Evolutionary conservation across 495 filamentous ascomycete genomes (phyloP), one percentile per base, ranked within the genome.

Genomic region (Penicillium diatomitis): DNA sequence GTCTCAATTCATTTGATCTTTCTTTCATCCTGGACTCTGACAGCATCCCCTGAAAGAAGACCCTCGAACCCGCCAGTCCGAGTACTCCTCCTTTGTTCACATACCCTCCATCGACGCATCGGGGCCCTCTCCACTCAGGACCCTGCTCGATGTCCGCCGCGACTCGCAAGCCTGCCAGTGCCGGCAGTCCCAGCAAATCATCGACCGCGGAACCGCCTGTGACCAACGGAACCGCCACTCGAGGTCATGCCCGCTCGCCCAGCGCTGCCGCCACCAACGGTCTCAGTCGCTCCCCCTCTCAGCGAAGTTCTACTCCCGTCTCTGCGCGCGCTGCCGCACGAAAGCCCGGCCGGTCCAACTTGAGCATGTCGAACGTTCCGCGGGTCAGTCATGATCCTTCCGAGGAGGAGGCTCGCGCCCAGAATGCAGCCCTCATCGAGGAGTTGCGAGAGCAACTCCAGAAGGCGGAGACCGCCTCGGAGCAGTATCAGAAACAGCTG

Each of bases 371-470:
- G 38, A 77, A 65, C 56, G 73, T 75, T 8, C 72, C 73, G 46
- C 68, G 77, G 48, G 72, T 81, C 44, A 67, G 72, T 37, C 78
- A 81, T 37, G 76, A 81, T 44, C 74, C 81, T 36, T 70, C 68
- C 45, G 77, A 81, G 33, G 79, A 82, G 48, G 82, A 84, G 43
- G 78, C 76, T 41, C 75, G 75, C 48, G 81, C 80, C 11, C 78
- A 96, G 66, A 85, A 83, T 44, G 79, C 88, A 20, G 82, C 87
- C 4, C 69, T 89, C 37, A 76, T 97, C 39, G 88, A 94, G 38
- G 92, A 98, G 50, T 65, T 97, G 38, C 87, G 87, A 56, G 81
- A 82, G 46, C 77, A 89, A 35, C 70, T 96, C 37, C 79, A 84
- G 57, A 88, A 86, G 61, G 85, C 89, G 9, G 90, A 96, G 63